Base-by-base conservation (phyloP, 2,329 filamentous ascomycete genomes). In the Trichophyton equinum region DNA sequence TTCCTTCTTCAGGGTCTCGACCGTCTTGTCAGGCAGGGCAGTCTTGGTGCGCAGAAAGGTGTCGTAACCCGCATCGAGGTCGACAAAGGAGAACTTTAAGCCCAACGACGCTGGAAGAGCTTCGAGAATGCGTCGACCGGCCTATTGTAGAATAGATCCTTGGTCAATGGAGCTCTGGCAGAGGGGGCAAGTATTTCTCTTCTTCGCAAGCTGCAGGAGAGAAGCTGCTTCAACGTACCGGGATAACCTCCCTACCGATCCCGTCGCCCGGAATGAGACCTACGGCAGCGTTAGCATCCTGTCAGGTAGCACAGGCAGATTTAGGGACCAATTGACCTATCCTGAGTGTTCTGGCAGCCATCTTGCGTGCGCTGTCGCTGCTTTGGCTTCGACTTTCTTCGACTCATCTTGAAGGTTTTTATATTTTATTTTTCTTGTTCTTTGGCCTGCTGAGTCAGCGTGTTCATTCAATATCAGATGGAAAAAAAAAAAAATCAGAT, bases 191-290 rank as follows among this genome's bases (percentile, higher is more conserved):
- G 33, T 38, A 2, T 38, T 38, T 13, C 11, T 38, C 33, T 38
- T 38, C 33, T 38, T 38, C 11, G 3, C 33, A 4, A 11, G 33
- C 33, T 38, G 33, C 33, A 36, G 30, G 58, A 57, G 46, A 15
- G 22, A 22, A 22, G 33, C 36, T 61, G 57, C 62, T 62, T 59
- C 61, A 44, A 64, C 71, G 62, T 71, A 79, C 88, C 66, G 94
- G 94, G 76, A 99, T 97, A 74, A 99, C 94, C 78, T 99, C 94
- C 73, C 89, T 89, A 77, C 94, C 94, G 77, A 99, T 99, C 76
- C 94, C 94, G 78, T 99, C 94, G 72, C 94, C 94, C 69, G 94
- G 89, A 73, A 99, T 97, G 70, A 97, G 88, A 74, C 91, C 91
- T 95, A 61, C 62, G 60, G 46, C 61, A 59, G 25, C 25, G 36